Conservation (phyloP, 208 protist genomes). For the Leptomonas pyrrhocoris region DNA sequence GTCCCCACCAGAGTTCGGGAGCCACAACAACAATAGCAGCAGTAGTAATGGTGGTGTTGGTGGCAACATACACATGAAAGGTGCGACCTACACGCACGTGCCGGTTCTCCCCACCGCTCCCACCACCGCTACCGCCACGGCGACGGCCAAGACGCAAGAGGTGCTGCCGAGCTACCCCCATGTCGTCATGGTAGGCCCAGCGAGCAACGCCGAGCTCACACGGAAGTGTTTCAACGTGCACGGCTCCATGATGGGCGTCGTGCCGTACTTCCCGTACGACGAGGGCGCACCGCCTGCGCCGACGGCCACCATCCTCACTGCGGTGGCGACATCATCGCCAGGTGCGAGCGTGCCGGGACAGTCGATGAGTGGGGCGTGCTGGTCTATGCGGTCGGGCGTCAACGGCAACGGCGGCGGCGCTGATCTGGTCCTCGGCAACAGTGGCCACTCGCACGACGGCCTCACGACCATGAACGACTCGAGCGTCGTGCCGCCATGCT, state of each 20-base stretch:
- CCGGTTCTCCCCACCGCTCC: background rate
- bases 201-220: slow-evolving; percentile 24
- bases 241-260: slow-evolving; percentile 34
- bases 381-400: slow-evolving; percentile 20
- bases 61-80: background rate
- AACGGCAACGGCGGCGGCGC: slow-evolving; percentile 6
- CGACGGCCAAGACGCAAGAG: background rate
- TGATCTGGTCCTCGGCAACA: slow-evolving; percentile 8
- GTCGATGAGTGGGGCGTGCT: slow-evolving; percentile 19
- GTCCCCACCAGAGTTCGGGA: slow-evolving; percentile 4
- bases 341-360: slow-evolving; percentile 19
- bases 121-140: background rate
- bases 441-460: slow-evolving; percentile 21
- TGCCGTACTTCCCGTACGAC: slow-evolving; percentile 47
- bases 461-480: slow-evolving; percentile 15
- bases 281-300: slow-evolving; percentile 31
- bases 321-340: slow-evolving; percentile 15
- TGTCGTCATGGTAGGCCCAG: slow-evolving; percentile 23
- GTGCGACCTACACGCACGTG: background rate
- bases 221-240: slow-evolving; percentile 54
- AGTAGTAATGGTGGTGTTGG: background rate
- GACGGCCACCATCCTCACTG: slow-evolving; percentile 41
- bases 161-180: background rate
- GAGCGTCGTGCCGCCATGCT: slow-evolving; percentile 1
- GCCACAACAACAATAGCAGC: background rate